These are phyloP conservation scores for Tricholoma sp. DNA, from an alignment of 768 basidiomycete genomes.

Conservation along the genomic window DNA sequence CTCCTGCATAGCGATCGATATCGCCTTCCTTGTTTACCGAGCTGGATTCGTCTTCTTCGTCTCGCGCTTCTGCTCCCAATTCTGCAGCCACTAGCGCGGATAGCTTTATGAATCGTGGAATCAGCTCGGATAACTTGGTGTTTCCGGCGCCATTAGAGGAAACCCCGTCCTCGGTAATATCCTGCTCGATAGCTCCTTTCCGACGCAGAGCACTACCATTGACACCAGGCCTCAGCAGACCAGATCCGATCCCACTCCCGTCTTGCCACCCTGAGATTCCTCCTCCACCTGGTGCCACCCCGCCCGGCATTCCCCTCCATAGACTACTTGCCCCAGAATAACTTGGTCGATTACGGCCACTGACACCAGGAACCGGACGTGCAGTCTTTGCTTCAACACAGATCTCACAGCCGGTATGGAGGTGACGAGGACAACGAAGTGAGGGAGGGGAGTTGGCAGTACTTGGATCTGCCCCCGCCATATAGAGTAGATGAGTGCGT, in stretches of 20 bases:
- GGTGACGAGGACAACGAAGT: slow-evolving; percentile 67
- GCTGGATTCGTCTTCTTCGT: slow-evolving; percentile 40
- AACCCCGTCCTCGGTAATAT: slow-evolving; percentile 10
- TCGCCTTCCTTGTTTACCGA: slow-evolving; percentile 23
- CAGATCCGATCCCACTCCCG: slow-evolving; percentile 68
- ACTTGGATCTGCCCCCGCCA: slow-evolving; percentile 55
- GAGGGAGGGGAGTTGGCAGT: slow-evolving; percentile 59
- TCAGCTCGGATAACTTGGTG: slow-evolving; percentile 60
- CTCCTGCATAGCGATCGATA: slow-evolving; percentile 16
- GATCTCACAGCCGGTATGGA: slow-evolving; percentile 70
- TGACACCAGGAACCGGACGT: slow-evolving; percentile 20
- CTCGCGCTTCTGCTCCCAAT: slow-evolving; percentile 63
- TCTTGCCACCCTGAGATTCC: slow-evolving; percentile 74
- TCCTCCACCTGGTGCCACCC: slow-evolving; percentile 33
- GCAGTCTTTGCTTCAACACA: slow-evolving; percentile 60
- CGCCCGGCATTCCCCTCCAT: slow-evolving; percentile 31
- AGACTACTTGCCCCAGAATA: slow-evolving; percentile 16
- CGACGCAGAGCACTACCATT: slow-evolving; percentile 58
- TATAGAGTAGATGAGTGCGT: slow-evolving; percentile 49
- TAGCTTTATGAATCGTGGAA: slow-evolving; percentile 68
- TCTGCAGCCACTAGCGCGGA: slow-evolving; percentile 78
- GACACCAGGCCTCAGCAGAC: slow-evolving; percentile 52
- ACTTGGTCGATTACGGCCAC: slow-evolving; percentile 18
- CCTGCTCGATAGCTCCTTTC: slow-evolving; percentile 21
- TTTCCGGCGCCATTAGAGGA: slow-evolving; percentile 45